These are phyloP conservation scores for Naganishia vishniacii DNA, from an alignment of 768 basidiomycete species.

Conservation along the genomic window DNA sequence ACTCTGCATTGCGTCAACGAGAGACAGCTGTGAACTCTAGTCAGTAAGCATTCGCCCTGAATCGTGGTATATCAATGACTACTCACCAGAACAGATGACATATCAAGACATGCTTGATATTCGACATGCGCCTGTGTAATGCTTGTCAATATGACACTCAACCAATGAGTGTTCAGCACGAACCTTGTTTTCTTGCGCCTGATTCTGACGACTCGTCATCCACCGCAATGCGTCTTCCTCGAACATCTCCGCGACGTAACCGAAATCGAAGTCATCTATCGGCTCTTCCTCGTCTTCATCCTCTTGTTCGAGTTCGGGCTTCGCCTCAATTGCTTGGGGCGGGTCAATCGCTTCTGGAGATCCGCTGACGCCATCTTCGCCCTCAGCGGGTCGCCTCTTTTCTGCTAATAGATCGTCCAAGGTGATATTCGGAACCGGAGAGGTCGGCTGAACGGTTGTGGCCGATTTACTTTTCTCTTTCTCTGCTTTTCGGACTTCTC, in stretches of 20 bases:
- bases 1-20: constrained; percentile 76
- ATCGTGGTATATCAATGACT: no score
- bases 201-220: constrained; percentile 56
- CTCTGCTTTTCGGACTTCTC: constrained; percentile 15
- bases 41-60: no score
- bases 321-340: not conserved
- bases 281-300: constrained; percentile 38
- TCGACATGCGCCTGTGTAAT: constrained; percentile 54
- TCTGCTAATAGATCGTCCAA: constrained; percentile 14
- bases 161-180: constrained; percentile 25
- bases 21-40: constrained; percentile 61
- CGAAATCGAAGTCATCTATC: constrained; percentile 17
- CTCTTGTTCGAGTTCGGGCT: constrained; percentile 16
- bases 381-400: not conserved
- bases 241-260: constrained; percentile 54
- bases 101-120: constrained; percentile 82
- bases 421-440: constrained; percentile 5
- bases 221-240: constrained; percentile 57
- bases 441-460: not conserved
- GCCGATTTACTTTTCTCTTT: not conserved
- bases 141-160: not conserved
- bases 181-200: constrained; percentile 57
- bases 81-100: constrained; percentile 74
- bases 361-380: no score
- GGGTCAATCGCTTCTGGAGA: no score